Evolutionary conservation across 352 stramenopile species (phyloP).

Genomic region (Halophytophthora polymorphica): DNA sequence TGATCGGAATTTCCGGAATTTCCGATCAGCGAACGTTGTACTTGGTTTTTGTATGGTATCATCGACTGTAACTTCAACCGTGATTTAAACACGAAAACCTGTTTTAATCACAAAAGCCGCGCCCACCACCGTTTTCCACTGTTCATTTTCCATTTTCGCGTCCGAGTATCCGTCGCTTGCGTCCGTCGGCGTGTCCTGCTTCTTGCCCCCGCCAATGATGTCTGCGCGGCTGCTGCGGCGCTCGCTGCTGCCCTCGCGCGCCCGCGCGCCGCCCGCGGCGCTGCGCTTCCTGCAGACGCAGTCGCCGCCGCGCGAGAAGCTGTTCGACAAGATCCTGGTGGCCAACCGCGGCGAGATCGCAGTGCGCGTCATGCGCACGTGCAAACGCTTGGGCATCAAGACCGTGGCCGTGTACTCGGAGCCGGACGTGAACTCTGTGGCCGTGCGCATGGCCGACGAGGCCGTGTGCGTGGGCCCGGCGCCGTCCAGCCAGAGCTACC

Average conservation of each 20-base stretch:
- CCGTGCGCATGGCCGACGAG: slow-evolving; percentile 87
- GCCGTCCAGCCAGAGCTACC: slow-evolving; percentile 83
- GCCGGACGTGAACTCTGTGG: slow-evolving; percentile 81
- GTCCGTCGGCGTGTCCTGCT: too few species aligned
- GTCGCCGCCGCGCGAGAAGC: slow-evolving; percentile 34
- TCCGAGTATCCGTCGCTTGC: too few species aligned
- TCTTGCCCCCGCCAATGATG: slow-evolving; percentile 17
- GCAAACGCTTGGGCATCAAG: slow-evolving; percentile 85
- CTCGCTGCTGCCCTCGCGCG: slow-evolving; percentile 1
- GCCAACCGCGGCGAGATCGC: slow-evolving; percentile 94
- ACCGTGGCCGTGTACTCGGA: slow-evolving; percentile 95
- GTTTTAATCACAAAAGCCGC: too few species aligned
- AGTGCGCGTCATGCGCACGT: slow-evolving; percentile 91
- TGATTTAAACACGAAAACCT: too few species aligned
- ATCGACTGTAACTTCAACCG: too few species aligned
- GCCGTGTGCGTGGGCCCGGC: slow-evolving; percentile 64
- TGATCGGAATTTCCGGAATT: too few species aligned
- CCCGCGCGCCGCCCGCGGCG: background rate
- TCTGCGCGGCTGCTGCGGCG: slow-evolving; percentile 20
- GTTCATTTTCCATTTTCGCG: too few species aligned
- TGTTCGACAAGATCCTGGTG: slow-evolving; percentile 92
- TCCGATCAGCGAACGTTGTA: too few species aligned
- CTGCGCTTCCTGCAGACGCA: slow-evolving; percentile 10
- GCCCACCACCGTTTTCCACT: too few species aligned
- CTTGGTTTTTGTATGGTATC: too few species aligned